Evolutionary conservation across 805 yeast genomes (phyloP).

Genomic region (Candida easanensis): DNA sequence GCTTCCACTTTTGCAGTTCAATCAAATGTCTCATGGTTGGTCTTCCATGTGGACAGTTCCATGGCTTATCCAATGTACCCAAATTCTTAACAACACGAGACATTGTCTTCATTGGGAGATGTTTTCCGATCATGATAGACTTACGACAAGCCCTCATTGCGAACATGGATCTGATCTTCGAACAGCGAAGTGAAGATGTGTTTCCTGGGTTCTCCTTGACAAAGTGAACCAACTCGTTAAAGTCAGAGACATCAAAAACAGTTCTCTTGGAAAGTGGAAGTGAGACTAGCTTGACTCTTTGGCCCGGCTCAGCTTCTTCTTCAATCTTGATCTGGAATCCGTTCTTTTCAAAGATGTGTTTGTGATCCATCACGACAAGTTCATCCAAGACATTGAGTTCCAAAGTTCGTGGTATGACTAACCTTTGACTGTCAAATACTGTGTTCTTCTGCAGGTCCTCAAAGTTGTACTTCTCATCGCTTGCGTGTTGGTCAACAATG

Average conservation of each 20-base stretch:
- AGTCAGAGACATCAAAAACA: conserved; percentile 60
- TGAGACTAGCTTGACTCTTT: conserved; percentile 50
- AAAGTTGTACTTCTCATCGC: conserved; percentile 92
- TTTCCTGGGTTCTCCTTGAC: conserved; percentile 54
- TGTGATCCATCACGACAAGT: conserved; percentile 60
- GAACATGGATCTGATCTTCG: conserved; percentile 77
- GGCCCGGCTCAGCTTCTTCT: conserved; percentile 53
- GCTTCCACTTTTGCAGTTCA: conserved; percentile 48
- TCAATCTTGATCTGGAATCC: conserved; percentile 67
- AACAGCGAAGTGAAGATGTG: conserved; percentile 48
- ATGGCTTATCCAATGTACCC: conserved; percentile 79
- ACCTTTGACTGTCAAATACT: conserved; percentile 62
- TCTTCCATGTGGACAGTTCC: conserved; percentile 95
- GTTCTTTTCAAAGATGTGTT: conserved; percentile 57
- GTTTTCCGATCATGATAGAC: conserved; percentile 91
- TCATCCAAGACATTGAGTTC: conserved; percentile 80
- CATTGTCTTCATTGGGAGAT: conserved; percentile 62
- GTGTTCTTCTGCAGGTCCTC: conserved; percentile 62
- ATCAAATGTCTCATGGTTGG: conserved; percentile 93
- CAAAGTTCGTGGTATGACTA: conserved; percentile 56
- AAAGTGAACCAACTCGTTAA: conserved; percentile 72
- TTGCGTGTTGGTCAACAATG: conserved; percentile 95
- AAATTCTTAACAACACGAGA: conserved; percentile 60
- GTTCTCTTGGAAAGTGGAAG: conserved; percentile 74
- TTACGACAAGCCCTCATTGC: conserved; percentile 95